phyloP scores from a whole-genome alignment of 2,329 filamentous ascomycete species.

The Ophiostoma himal-ulmi region DNA sequence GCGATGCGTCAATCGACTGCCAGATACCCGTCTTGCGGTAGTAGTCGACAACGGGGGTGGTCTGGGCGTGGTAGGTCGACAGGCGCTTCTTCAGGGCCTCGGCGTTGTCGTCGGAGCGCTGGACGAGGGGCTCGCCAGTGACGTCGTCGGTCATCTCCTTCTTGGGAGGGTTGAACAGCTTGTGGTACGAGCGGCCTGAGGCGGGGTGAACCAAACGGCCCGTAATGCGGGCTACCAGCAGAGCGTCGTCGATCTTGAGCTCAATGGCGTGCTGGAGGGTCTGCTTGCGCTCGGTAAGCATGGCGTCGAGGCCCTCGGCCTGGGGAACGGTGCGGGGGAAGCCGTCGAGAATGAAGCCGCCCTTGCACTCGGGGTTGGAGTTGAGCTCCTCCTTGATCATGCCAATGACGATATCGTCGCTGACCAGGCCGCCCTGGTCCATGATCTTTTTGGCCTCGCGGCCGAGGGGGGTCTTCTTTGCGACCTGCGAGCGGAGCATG shows the following conservation, averaged over 20 bases:
- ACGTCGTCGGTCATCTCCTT: slow-evolving; percentile 89
- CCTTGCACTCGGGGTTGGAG: slow-evolving; percentile 90
- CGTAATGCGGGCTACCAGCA: slow-evolving; percentile 93
- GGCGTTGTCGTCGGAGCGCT: slow-evolving; percentile 95
- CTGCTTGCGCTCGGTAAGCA: slow-evolving; percentile 74
- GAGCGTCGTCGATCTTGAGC: slow-evolving; percentile 90
- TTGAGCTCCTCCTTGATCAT: slow-evolving; percentile 99
- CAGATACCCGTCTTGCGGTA: slow-evolving; percentile 98
- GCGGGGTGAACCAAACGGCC: slow-evolving; percentile 93
- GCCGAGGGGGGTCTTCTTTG: slow-evolving; percentile 91
- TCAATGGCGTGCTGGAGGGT: slow-evolving; percentile 92
- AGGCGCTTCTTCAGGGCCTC: slow-evolving; percentile 94
- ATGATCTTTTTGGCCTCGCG: slow-evolving; percentile 99
- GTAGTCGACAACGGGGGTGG: slow-evolving; percentile 84
- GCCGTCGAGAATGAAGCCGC: slow-evolving; percentile 97
- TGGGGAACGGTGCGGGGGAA: slow-evolving; percentile 96
- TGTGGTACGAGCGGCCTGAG: slow-evolving; percentile 95
- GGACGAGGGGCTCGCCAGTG: slow-evolving; percentile 92
- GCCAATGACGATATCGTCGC: slow-evolving; percentile 97
- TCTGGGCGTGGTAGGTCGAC: slow-evolving; percentile 89
- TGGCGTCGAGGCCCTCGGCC: slow-evolving; percentile 87
- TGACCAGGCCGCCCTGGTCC: slow-evolving; percentile 95
- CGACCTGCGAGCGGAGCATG: slow-evolving; percentile 97
- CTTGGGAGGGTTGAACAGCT: slow-evolving; percentile 98
- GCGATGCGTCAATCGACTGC: slow-evolving; percentile 89